Base-by-base conservation (phyloP, 2,329 filamentous ascomycete species). In the Grosmannia penicillata region DNA sequence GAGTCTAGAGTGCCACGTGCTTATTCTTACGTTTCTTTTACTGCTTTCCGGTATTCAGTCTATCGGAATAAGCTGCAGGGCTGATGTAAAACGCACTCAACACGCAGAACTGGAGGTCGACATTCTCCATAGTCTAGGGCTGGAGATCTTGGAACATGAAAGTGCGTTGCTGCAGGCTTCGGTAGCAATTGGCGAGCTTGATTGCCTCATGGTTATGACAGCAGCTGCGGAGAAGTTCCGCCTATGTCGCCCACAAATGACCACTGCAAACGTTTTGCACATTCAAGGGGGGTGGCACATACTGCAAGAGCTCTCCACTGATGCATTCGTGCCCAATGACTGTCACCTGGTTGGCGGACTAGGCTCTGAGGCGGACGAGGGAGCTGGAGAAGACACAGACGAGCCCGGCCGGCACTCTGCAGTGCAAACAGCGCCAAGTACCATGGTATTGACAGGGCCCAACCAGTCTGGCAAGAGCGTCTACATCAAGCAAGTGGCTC, bases 401-500 rank as follows among this genome's bases (percentile, higher is more conserved):
- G n/a, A 17, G 9, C 27, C 13, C 6, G 14, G 8, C 15, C 8
- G 3, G 10, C 18, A 18, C 14, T 14, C 22, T 40, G 34, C 18
- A 15, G 19, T 18, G 38, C 40, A 17, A 38, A 42, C 47, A 6
- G 47, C 56, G 3, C 75, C 82, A 11, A 84, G 72, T 46, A 79
- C 85, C 59, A 55, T 95, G 11, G 62, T 95, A 6, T 58, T 98
- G 49, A 96, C 91, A 0, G 91, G 91, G 0, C 87, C 91, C 5
- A 98, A 98, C 49, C 93, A 91, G 54, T 96, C 91, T 0, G 91
- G 91, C 0, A 98, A 98, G 57, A 96, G 86, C 48, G 75, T 96
- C 0, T 96, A 94, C 56, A 68, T 96, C 53, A 98, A 93, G 56
- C 89, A 98, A 55, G 74, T 84, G 24, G 91, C 87, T 5, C 62